Base-by-base conservation (phyloP, 2,329 filamentous ascomycete species). In the Fusarium robinianum region DNA sequence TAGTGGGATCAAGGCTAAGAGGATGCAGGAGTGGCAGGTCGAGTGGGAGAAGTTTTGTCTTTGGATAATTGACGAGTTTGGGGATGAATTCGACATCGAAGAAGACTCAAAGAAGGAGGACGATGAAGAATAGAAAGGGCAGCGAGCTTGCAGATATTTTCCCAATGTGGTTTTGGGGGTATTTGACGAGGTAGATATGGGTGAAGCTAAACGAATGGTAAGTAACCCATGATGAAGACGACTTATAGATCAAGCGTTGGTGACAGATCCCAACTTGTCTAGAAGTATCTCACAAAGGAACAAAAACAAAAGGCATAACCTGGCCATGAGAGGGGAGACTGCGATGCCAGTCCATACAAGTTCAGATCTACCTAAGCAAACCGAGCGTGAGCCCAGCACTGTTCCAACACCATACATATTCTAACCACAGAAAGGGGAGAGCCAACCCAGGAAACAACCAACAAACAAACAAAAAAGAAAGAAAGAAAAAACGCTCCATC, bases 41-140 rank as follows among this genome's bases (percentile, higher is more conserved):
- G 81, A 88, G 56, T 97, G 91, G 83, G 92, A 97, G 73, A 78
- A 81, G 62, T 97, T 94, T 64, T 97, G 91, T 63, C 77, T 90
- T 40, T 96, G 90, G 90, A 77, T 97, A 30, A 86, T 96, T 8
- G 76, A 83, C 24, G 88, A 95, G 70, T 95, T 80, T 59, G 77
- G 73, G 7, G 75, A 77, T 1, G 83, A 91, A 67, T 92, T 80
- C 41, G 74, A 66, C 22, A 60, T 42, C 0, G 61, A 65, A 9
- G 38, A 46, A 12, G 33, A n/a, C n/a, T n/a, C 41, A 19, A 29
- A 36, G 19, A 19, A 15, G 24, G 30, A 21, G 29, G 39, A 33
- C 11, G 9, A 35, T 17, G 7, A 14, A 41, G 9, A 14, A 6
- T 32, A 32, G 27, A 41, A 8, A 2, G 5, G 7, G 5, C 8